Percentiles rank a stretch among this genome's conserved stretches.
Evolutionary conservation across 176 grass and related monocot genomes (phyloP).

Genomic region (Pontederia crassipes): DNA sequence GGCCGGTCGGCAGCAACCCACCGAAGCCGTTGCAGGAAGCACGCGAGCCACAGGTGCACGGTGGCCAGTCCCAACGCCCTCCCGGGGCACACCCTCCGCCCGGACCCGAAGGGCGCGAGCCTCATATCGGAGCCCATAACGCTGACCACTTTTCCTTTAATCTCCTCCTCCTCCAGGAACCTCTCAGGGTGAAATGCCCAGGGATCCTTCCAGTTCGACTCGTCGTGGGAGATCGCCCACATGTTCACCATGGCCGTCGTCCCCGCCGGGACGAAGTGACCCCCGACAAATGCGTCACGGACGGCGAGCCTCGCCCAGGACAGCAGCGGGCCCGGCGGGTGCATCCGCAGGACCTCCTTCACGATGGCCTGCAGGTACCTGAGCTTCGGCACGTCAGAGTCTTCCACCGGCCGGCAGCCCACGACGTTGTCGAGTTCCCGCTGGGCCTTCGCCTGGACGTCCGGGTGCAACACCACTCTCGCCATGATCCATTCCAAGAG

Average conservation of each 20-base stretch:
- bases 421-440: constrained; percentile 50
- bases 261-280: constrained; percentile 49
- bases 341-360: constrained; percentile 70
- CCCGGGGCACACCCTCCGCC: constrained; percentile 66
- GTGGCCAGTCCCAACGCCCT: constrained; percentile 60
- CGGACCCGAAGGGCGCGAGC: constrained; percentile 70
- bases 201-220: constrained; percentile 47
- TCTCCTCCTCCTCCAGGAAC: constrained; percentile 30
- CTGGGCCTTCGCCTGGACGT: constrained; percentile 50
- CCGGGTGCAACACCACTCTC: constrained; percentile 49
- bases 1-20: constrained; percentile 18
- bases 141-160: constrained; percentile 1
- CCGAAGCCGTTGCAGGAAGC: constrained; percentile 65
- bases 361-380: constrained; percentile 58
- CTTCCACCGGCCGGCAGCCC: constrained; percentile 23
- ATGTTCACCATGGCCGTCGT: constrained; percentile 82
- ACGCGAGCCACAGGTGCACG: constrained; percentile 55
- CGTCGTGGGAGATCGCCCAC: constrained; percentile 72
- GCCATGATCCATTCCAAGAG: constrained; percentile 78
- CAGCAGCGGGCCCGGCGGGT: constrained; percentile 74
- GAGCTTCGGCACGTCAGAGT: constrained; percentile 34
- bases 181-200: constrained; percentile 50
- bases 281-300: constrained; percentile 51
- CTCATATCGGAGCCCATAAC: constrained; percentile 54
- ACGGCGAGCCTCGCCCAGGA: constrained; percentile 50